Conservation (phyloP, 2,329 filamentous ascomycete genomes). For the Chrysoporthe deuterocubensis region DNA sequence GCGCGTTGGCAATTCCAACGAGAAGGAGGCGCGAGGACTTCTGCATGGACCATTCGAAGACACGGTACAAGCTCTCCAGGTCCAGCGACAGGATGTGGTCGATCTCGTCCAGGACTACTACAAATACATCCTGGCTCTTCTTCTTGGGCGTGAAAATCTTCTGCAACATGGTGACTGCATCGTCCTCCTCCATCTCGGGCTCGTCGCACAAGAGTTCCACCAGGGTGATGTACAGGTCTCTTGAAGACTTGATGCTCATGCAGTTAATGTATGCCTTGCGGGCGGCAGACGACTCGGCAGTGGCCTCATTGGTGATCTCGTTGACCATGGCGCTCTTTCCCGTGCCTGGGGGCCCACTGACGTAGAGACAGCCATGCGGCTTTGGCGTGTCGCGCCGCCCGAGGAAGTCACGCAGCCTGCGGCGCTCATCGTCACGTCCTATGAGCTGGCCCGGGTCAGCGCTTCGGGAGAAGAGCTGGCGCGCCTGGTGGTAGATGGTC, state of each 20-base stretch:
- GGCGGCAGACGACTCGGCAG: slow-evolving; percentile 52
- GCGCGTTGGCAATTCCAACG: slow-evolving; percentile 92
- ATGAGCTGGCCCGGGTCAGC: slow-evolving; percentile 75
- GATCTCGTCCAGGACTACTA: slow-evolving; percentile 94
- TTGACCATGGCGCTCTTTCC: slow-evolving; percentile 95
- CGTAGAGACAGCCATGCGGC: slow-evolving; percentile 83
- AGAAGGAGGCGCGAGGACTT: slow-evolving; percentile 79
- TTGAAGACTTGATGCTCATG: slow-evolving; percentile 90
- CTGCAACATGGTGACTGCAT: slow-evolving; percentile 70
- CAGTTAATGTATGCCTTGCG: slow-evolving; percentile 88
- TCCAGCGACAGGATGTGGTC: slow-evolving; percentile 91
- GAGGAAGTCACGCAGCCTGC: slow-evolving; percentile 72
- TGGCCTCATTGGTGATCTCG: slow-evolving; percentile 70
- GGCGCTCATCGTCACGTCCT: slow-evolving; percentile 72
- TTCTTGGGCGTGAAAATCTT: slow-evolving; percentile 71
- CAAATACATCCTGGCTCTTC: slow-evolving; percentile 61
- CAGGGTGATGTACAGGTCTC: slow-evolving; percentile 82
- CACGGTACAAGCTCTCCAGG: slow-evolving; percentile 82
- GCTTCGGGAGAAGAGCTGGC: slow-evolving; percentile 84
- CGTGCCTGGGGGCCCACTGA: slow-evolving; percentile 93
- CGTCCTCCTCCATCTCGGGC: slow-evolving; percentile 63
- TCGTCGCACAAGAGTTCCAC: slow-evolving; percentile 69
- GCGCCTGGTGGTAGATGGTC: slow-evolving; percentile 84
- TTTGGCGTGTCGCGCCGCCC: slow-evolving; percentile 61
- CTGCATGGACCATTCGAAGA: slow-evolving; percentile 96